These are phyloP conservation scores for Pseudogymnoascus sp. DNA, from an alignment of 2,329 filamentous ascomycete genomes.

Conservation along the genomic window DNA sequence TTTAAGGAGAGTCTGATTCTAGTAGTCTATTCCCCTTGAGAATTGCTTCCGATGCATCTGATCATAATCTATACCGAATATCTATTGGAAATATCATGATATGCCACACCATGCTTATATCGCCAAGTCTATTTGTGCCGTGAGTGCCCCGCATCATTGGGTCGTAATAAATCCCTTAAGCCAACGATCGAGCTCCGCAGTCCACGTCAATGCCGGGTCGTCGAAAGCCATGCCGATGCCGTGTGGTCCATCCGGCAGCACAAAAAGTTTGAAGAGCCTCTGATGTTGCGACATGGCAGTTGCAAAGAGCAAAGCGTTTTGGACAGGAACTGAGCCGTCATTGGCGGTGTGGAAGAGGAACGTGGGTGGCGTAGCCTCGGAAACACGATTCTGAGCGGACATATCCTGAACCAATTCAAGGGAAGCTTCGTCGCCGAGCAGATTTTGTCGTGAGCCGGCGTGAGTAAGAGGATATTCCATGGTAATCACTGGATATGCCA, in stretches of 20 bases:
- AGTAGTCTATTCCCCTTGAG: too few species aligned
- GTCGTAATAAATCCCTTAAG: constrained; percentile 19
- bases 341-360: constrained; percentile 32
- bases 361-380: constrained; percentile 25
- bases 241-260: constrained; percentile 27
- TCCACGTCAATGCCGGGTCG: constrained; percentile 23
- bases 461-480: constrained; percentile 20
- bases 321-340: constrained; percentile 23
- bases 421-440: constrained; percentile 20
- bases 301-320: constrained; percentile 26
- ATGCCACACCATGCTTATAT: neutral
- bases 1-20: neutral
- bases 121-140: neutral
- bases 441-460: constrained; percentile 17
- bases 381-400: constrained; percentile 25
- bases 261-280: constrained; percentile 22
- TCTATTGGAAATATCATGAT: neutral
- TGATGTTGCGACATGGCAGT: constrained; percentile 21
- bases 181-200: constrained; percentile 25
- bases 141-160: constrained; percentile 9
- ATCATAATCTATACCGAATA: neutral
- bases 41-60: too few species aligned
- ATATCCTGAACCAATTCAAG: constrained; percentile 20
- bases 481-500: constrained; percentile 24
- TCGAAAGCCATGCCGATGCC: constrained; percentile 24